Conservation (phyloP, 306 rosid genomes). For the Adenanthera pavonina region DNA sequence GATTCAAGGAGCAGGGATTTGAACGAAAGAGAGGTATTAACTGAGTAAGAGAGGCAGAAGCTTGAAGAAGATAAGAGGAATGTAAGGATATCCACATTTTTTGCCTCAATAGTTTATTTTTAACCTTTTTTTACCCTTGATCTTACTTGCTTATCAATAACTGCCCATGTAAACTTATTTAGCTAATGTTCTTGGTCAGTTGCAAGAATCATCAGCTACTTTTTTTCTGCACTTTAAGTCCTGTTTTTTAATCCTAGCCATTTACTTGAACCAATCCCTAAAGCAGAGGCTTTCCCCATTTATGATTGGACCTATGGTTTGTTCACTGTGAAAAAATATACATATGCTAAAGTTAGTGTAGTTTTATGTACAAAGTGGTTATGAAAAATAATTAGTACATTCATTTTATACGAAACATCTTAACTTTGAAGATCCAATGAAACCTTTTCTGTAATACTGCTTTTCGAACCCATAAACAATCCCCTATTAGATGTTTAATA, state of each 20-base stretch:
- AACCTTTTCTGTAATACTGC: neutral
- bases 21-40: conserved; percentile 79
- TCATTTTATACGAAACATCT: conserved; percentile 21
- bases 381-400: conserved; percentile 8
- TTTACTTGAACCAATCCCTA: conserved; percentile 11
- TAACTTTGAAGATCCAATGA: neutral
- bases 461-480: conserved; percentile 15
- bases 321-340: conserved; percentile 1
- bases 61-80: conserved; percentile 87
- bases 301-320: conserved; percentile 18
- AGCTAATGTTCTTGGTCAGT: conserved; percentile 7
- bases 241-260: neutral
- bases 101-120: neutral
- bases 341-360: neutral
- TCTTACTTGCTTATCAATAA: neutral
- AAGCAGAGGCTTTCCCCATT: conserved; percentile 12
- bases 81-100: conserved; percentile 50
- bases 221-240: neutral
- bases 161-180: conserved; percentile 7
- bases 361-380: neutral
- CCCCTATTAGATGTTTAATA: conserved; percentile 7
- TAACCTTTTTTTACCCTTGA: neutral
- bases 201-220: conserved; percentile 23
- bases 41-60: conserved; percentile 84
- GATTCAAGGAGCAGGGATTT: conserved; percentile 84